These are phyloP conservation scores for Croton laevigatus DNA, from an alignment of 441 rosid species.

Conservation along the genomic window DNA sequence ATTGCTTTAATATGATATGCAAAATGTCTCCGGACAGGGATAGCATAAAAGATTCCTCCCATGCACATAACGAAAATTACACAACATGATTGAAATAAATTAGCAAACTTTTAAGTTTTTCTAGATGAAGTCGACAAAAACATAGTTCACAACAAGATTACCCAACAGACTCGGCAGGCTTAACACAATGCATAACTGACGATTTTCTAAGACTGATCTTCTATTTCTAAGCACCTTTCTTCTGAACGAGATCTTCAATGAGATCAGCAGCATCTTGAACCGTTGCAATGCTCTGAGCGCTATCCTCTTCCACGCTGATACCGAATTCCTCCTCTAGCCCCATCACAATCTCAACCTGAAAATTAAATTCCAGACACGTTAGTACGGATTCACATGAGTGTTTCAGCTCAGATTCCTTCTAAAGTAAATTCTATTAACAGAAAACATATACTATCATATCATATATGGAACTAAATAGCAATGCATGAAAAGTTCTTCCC, in stretches of 20 bases:
- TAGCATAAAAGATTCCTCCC: not conserved
- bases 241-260: slow-evolving; percentile 54
- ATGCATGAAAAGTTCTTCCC: not conserved
- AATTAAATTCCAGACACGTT: not conserved
- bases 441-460: not conserved
- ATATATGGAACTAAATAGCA: not conserved
- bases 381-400: not conserved
- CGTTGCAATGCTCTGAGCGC: slow-evolving; percentile 58
- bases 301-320: slow-evolving; percentile 68
- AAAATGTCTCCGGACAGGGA: not conserved
- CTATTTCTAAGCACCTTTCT: slow-evolving; percentile 26
- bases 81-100: not conserved
- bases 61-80: not conserved
- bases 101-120: not conserved
- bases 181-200: not conserved
- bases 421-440: not conserved
- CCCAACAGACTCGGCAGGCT: slow-evolving; percentile 15
- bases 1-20: not conserved
- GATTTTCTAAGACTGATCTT: not conserved
- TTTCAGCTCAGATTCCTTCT: not conserved
- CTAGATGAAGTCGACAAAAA: slow-evolving; percentile 15
- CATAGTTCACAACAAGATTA: slow-evolving; percentile 20
- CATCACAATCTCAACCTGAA: slow-evolving; percentile 88
- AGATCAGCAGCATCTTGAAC: slow-evolving; percentile 82
- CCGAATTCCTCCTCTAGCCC: slow-evolving; percentile 75